phyloP scores from a whole-genome alignment of 2,329 filamentous ascomycete genomes.

The Pseudogymnoascus sp. region DNA sequence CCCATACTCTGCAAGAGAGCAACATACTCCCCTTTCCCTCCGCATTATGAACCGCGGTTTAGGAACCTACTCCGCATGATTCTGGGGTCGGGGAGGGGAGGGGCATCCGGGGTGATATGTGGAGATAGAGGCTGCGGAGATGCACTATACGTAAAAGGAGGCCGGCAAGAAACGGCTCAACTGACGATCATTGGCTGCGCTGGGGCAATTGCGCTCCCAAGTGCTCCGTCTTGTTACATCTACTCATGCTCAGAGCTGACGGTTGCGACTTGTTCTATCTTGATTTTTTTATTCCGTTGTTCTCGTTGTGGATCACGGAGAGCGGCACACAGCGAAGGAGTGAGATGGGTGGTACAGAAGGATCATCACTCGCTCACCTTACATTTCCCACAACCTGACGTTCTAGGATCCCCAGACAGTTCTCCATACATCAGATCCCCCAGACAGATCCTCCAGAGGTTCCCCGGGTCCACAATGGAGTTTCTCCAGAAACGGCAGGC shows the following conservation, averaged over 20 bases:
- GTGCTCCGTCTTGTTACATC: not conserved
- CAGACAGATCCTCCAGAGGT: not conserved
- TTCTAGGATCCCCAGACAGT: not conserved
- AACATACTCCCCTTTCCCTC: not conserved
- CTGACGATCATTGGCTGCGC: not conserved
- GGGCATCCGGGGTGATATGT: not conserved
- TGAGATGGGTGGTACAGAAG: not conserved
- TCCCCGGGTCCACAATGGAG: conserved; percentile 2
- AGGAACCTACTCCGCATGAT: not conserved
- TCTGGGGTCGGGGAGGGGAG: not conserved
- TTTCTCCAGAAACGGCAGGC: conserved; percentile 6
- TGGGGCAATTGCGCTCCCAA: not conserved
- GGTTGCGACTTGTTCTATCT: not conserved
- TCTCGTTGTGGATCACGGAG: not conserved
- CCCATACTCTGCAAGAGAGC: not conserved
- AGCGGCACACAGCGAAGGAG: not conserved
- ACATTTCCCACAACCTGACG: not conserved
- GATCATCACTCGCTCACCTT: not conserved
- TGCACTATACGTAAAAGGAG: not conserved
- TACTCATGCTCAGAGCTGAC: not conserved
- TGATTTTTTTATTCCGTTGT: not conserved
- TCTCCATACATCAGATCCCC: not conserved
- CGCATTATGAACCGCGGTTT: not conserved
- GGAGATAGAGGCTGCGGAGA: not conserved
- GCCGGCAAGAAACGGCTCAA: not conserved